Percentiles rank a stretch among this genome's conserved stretches.
Evolutionary conservation across 352 stramenopile species (phyloP).

Genomic region (Phytophthora citricola): DNA sequence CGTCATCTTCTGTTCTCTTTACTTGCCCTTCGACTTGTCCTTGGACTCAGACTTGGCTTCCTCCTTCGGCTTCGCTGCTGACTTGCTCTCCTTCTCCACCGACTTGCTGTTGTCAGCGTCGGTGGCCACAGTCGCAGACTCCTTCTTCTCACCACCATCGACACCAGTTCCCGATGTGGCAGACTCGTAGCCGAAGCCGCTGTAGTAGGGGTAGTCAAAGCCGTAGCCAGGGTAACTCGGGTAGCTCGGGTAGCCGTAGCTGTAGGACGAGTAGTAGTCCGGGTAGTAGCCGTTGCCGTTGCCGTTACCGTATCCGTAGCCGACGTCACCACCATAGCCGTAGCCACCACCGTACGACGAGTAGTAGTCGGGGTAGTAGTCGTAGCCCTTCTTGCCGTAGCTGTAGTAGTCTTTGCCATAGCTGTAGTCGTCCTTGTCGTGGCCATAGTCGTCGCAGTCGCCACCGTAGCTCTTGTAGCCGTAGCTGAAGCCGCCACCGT

Average conservation of each 20-base stretch:
- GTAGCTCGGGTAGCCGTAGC: background rate
- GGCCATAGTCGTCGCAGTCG: no score
- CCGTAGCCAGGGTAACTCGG: background rate
- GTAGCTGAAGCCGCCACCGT: no score
- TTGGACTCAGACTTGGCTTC: background rate
- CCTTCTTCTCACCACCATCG: constrained; percentile 3
- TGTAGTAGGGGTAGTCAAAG: background rate
- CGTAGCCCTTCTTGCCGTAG: background rate
- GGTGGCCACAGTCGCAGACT: constrained; percentile 1
- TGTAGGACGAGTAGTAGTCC: constrained; percentile 2
- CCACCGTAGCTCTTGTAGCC: no score
- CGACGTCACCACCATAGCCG: background rate
- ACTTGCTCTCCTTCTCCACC: background rate
- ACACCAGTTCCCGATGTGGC: background rate
- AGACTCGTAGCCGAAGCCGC: background rate
- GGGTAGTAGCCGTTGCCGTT: background rate
- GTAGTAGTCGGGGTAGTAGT: background rate
- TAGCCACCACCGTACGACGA: background rate
- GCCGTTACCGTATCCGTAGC: background rate
- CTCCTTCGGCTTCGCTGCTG: background rate
- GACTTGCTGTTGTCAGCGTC: constrained; percentile 2
- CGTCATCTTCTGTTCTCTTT: background rate
- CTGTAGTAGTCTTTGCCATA: background rate
- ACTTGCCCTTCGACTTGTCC: constrained; percentile 6
- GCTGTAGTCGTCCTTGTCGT: background rate